phyloP scores from a whole-genome alignment of 768 basidiomycete species.

The Mycena vulgaris region DNA sequence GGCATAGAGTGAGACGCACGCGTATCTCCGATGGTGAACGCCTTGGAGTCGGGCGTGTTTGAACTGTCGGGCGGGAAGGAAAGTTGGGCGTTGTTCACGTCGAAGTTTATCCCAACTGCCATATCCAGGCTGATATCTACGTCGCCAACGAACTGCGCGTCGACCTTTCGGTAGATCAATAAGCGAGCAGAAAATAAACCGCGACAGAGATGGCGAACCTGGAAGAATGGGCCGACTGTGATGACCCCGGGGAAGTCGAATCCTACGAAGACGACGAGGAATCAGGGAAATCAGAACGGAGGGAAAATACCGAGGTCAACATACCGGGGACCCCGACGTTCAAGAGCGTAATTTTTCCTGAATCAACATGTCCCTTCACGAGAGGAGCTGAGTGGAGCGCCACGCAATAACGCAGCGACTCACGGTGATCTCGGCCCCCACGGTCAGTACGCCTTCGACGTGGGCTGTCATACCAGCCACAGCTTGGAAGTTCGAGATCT shows the following conservation, averaged over 20 bases:
- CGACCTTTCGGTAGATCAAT: slow-evolving; percentile 43
- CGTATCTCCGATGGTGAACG: slow-evolving; percentile 29
- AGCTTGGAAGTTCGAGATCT: slow-evolving; percentile 21
- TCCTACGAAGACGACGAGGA: background rate
- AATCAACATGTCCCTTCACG: slow-evolving; percentile 56
- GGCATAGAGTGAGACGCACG: slow-evolving; percentile 24
- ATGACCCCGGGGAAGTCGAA: slow-evolving; percentile 68
- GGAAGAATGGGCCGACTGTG: slow-evolving; percentile 49
- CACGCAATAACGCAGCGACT: background rate
- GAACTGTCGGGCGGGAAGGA: slow-evolving; percentile 30
- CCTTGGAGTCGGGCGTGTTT: background rate
- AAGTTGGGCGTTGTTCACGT: slow-evolving; percentile 28
- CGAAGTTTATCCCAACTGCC: slow-evolving; percentile 9
- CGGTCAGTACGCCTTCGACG: slow-evolving; percentile 55
- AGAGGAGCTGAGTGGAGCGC: background rate
- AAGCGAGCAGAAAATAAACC: slow-evolving; percentile 38
- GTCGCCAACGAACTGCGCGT: slow-evolving; percentile 21
- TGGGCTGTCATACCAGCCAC: slow-evolving; percentile 52
- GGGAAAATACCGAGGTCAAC: background rate
- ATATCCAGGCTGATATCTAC: slow-evolving; percentile 21
- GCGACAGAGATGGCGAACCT: slow-evolving; percentile 38
- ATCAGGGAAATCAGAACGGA: background rate
- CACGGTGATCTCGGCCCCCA: slow-evolving; percentile 56
- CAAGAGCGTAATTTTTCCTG: slow-evolving; percentile 58
- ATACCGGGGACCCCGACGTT: slow-evolving; percentile 60